Percentiles rank a stretch among this genome's conserved stretches.
Conservation (phyloP, 257 asterid genomes). For the Gentiana dahurica region DNA sequence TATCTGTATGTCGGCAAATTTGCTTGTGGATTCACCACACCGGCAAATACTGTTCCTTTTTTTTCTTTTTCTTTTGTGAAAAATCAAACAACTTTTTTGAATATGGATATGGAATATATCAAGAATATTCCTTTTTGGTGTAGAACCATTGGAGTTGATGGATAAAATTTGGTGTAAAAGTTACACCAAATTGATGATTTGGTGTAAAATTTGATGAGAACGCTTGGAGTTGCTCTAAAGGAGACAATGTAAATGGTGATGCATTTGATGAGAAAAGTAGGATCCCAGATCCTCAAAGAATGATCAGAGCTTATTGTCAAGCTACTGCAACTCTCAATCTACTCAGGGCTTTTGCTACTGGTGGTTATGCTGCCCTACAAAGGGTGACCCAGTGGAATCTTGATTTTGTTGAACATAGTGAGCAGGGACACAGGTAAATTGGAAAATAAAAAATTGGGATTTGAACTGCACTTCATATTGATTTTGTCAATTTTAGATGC, state of each 20-base stretch:
- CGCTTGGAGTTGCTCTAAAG: constrained; percentile 79
- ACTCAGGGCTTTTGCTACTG: constrained; percentile 74
- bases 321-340: constrained; percentile 82
- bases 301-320: constrained; percentile 76
- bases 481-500: constrained; percentile 1
- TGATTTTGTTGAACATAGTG: constrained; percentile 74
- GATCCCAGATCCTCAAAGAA: constrained; percentile 71
- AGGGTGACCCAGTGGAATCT: constrained; percentile 82
- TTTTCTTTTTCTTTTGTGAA: no score
- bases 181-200: not conserved
- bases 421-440: constrained; percentile 68
- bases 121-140: no score
- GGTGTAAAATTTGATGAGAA: constrained; percentile 75
- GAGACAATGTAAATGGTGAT: constrained; percentile 76
- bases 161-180: no score
- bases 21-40: no score
- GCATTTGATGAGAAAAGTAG: constrained; percentile 51
- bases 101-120: no score
- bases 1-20: no score
- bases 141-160: no score
- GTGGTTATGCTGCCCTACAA: constrained; percentile 91
- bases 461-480: no score
- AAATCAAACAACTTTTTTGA: no score
- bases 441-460: no score
- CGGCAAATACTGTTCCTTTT: no score